Conservation (phyloP, 2,329 filamentous ascomycete genomes). For the Colletotrichum cordylinicola region DNA sequence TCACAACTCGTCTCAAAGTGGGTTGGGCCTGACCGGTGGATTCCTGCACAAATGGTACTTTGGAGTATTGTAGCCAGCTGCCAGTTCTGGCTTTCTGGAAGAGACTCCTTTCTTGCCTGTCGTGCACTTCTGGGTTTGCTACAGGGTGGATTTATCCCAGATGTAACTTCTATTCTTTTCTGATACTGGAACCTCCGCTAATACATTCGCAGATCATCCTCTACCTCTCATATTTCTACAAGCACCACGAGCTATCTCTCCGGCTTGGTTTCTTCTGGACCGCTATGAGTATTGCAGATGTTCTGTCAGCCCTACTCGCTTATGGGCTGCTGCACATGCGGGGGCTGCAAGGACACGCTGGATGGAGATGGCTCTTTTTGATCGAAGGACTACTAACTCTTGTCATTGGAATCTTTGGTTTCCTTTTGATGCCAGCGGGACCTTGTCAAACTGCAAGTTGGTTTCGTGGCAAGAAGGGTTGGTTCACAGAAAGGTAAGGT, state of each 20-base stretch:
- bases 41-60: constrained; percentile 59
- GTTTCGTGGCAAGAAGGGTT: constrained; percentile 59
- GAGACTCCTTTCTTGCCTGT: constrained; percentile 35
- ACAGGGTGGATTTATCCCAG: constrained; percentile 46
- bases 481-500: constrained; percentile 61
- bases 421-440: constrained; percentile 59
- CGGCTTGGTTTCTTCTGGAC: constrained; percentile 48
- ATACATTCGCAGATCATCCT: constrained; percentile 34
- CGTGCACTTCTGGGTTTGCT: constrained; percentile 38
- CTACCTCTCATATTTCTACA: constrained; percentile 51
- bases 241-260: constrained; percentile 43
- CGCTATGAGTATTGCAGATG: constrained; percentile 44
- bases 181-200: fast-evolving
- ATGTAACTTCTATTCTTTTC: constrained; percentile 28
- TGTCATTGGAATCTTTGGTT: constrained; percentile 57
- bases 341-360: constrained; percentile 37
- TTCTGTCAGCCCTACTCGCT: constrained; percentile 42
- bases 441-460: constrained; percentile 58
- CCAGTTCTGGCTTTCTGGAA: constrained; percentile 42
- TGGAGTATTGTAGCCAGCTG: constrained; percentile 56
- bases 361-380: constrained; percentile 60
- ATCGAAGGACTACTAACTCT: constrained; percentile 55
- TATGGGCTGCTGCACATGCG: constrained; percentile 46
- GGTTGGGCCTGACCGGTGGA: constrained; percentile 53
- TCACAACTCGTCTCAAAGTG: constrained; percentile 63